Evolutionary conservation across 495 filamentous ascomycete species (phyloP).

Genomic region (Hypoxylon trugodes): DNA sequence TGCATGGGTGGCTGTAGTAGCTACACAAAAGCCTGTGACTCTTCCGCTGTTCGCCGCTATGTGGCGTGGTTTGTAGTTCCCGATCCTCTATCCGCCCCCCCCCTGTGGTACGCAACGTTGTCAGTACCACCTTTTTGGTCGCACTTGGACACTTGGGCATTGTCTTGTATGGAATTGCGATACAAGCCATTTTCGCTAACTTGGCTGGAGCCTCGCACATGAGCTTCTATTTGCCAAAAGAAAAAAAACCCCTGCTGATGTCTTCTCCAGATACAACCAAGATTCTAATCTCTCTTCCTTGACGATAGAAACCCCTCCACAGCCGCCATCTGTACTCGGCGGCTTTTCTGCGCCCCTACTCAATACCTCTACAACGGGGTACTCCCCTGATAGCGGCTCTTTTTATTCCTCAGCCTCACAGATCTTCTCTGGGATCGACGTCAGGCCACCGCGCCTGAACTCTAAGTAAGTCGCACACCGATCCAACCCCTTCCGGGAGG

Average conservation of each 20-base stretch:
- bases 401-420: conserved; percentile 56
- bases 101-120: conserved; percentile 55
- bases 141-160: conserved; percentile 49
- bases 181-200: conserved; percentile 47
- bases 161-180: conserved; percentile 44
- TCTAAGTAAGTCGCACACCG: conserved; percentile 57
- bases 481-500: conserved; percentile 16
- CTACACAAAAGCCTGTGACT: conserved; percentile 39
- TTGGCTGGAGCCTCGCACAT: conserved; percentile 40
- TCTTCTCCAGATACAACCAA: conserved; percentile 54
- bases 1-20: conserved; percentile 45
- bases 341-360: conserved; percentile 55
- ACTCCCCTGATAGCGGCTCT: conserved; percentile 54
- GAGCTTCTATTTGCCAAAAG: conserved; percentile 41
- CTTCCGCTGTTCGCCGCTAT: conserved; percentile 40
- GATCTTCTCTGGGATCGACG: conserved; percentile 55
- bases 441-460: conserved; percentile 57
- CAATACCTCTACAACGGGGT: conserved; percentile 46
- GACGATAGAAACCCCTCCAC: conserved; percentile 56
- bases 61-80: conserved; percentile 50
- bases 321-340: conserved; percentile 54
- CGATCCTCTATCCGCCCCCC: conserved; percentile 52
- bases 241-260: conserved; percentile 50
- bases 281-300: conserved; percentile 55
- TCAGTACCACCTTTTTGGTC: conserved; percentile 54